Conservation (phyloP, 129 eudicot species). For the Gnaphalium uliginosum region DNA sequence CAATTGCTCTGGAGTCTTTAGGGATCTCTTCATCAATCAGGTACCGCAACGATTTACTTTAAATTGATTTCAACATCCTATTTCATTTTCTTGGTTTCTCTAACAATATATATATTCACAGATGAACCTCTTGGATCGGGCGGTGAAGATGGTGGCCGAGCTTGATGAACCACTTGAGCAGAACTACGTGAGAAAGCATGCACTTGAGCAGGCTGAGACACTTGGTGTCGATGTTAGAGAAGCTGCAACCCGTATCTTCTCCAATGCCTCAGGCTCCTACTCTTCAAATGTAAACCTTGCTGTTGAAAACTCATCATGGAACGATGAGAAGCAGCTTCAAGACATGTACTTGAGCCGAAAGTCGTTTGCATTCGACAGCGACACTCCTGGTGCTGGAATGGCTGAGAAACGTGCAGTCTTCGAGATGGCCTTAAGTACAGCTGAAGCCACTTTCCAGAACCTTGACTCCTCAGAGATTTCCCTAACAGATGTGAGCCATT, state of each 20-base stretch:
- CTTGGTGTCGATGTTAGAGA: conserved; percentile 83
- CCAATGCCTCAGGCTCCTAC: conserved; percentile 97
- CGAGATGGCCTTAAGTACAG: conserved; percentile 95
- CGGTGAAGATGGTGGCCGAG: conserved; percentile 98
- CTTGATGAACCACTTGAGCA: conserved; percentile 88
- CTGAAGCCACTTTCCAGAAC: conserved; percentile 98
- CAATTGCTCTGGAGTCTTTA: conserved; percentile 97
- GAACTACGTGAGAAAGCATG: conserved; percentile 90
- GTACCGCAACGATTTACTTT: conserved; percentile 39
- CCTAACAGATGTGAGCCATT: conserved; percentile 93
- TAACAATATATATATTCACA: conserved; percentile 21
- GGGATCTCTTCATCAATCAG: conserved; percentile 97
- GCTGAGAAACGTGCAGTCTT: conserved; percentile 79
- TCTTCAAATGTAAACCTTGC: conserved; percentile 97
- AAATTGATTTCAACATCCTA: background rate
- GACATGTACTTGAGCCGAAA: conserved; percentile 97
- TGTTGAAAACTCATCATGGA: conserved; percentile 97
- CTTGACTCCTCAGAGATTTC: conserved; percentile 97
- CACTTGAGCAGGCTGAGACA: conserved; percentile 82
- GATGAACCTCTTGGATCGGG: conserved; percentile 98
- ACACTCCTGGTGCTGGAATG: conserved; percentile 97
- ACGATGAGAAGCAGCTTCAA: conserved; percentile 97
- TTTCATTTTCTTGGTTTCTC: background rate
- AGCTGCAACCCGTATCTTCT: conserved; percentile 90
- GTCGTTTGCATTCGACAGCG: conserved; percentile 92